Conservation (phyloP, 164 flowering plant genomes). For the Aristolochia fimbriata region DNA sequence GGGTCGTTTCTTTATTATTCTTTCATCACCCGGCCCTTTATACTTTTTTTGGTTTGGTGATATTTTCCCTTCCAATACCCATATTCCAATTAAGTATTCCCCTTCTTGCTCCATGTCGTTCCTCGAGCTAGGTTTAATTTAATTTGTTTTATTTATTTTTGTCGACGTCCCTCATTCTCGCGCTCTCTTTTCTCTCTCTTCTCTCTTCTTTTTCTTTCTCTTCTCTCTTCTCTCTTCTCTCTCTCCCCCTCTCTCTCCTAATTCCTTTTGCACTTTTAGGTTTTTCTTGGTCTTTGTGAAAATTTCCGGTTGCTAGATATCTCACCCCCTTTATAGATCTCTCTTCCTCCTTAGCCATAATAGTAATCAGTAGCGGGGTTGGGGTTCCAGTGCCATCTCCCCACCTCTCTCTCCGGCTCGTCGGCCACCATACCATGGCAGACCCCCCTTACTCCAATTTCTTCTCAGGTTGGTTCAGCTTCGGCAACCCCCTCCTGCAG, state of each 20-base stretch:
- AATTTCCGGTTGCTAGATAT: not conserved
- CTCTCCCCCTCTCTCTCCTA: not conserved
- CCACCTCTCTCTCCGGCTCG: constrained; percentile 7
- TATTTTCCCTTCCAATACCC: too few species aligned
- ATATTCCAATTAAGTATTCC: too few species aligned
- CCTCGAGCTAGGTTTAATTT: too few species aligned
- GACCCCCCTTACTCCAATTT: constrained; percentile 61
- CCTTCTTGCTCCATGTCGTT: too few species aligned
- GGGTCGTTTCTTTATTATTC: not conserved
- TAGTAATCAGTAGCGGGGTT: constrained; percentile 2
- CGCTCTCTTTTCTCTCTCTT: too few species aligned
- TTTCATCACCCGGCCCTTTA: not conserved
- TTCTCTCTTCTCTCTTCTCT: not conserved
- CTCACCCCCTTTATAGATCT: constrained; percentile 15
- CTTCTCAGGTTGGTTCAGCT: constrained; percentile 42
- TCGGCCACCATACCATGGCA: constrained; percentile 44
- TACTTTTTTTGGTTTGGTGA: not conserved
- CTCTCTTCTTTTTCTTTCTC: not conserved
- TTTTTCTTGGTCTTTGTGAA: constrained; percentile 2
- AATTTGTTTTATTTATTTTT: too few species aligned
- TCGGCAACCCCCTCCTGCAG: constrained; percentile 15
- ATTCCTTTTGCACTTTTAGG: not conserved
- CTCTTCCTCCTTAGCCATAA: constrained; percentile 17
- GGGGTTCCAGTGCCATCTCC: constrained; percentile 11
- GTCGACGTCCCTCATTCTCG: too few species aligned